phyloP scores from a whole-genome alignment of 1,284 basidiomycete species.

The Ustilago trichophora region DNA sequence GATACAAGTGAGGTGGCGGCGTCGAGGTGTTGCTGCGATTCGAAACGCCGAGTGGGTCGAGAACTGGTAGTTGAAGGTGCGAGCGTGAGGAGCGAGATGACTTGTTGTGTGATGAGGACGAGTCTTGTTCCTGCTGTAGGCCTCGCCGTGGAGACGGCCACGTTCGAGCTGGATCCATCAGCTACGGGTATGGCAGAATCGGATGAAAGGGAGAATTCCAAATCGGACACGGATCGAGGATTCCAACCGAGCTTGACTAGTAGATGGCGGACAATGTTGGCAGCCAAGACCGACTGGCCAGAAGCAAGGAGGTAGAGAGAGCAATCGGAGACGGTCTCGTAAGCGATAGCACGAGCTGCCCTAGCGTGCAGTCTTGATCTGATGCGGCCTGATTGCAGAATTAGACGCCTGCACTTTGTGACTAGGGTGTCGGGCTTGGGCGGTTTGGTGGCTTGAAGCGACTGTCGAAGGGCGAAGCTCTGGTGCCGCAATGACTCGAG shows the following conservation, averaged over 20 bases:
- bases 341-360: slow-evolving; percentile 7
- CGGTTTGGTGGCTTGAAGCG: slow-evolving; percentile 2
- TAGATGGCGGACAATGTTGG: slow-evolving; percentile 16
- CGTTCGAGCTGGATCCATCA: too few species aligned
- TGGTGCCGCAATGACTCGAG: slow-evolving; percentile 14
- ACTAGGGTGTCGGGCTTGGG: not conserved
- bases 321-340: slow-evolving; percentile 21
- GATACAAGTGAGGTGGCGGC: slow-evolving; percentile 16
- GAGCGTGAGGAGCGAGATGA: slow-evolving; percentile 29
- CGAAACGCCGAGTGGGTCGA: slow-evolving; percentile 23
- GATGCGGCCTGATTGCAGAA: slow-evolving; percentile 10
- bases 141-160: too few species aligned
- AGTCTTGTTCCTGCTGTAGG: slow-evolving; percentile 8
- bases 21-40: slow-evolving; percentile 14
- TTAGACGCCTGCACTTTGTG: slow-evolving; percentile 14
- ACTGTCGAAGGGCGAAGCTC: slow-evolving; percentile 2
- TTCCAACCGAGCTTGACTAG: slow-evolving; percentile 31
- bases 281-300: slow-evolving; percentile 12
- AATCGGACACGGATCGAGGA: slow-evolving; percentile 3
- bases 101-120: slow-evolving; percentile 9
- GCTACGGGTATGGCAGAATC: too few species aligned
- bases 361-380: slow-evolving; percentile 3
- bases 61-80: slow-evolving; percentile 10
- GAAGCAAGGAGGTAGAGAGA: slow-evolving; percentile 14
- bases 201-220: not conserved